Conservation (phyloP, 768 basidiomycete species). For the Melanogaster broomeanus region DNA sequence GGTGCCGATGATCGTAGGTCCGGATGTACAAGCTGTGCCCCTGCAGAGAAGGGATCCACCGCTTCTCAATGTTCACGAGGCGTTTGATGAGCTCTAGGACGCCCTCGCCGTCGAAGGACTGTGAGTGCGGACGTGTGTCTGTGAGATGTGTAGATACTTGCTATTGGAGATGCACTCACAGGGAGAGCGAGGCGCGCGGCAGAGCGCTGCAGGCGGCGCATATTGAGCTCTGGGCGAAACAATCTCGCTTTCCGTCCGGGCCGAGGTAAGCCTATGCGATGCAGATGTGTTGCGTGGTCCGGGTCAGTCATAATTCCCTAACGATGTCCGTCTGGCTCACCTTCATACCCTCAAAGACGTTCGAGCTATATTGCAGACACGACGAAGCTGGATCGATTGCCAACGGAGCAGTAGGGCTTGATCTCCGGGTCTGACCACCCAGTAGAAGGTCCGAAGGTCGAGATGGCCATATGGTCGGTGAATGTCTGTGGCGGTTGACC, state of each 20-base stretch:
- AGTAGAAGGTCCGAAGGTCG: constrained; percentile 56
- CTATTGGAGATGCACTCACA: constrained; percentile 35
- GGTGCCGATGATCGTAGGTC: constrained; percentile 66
- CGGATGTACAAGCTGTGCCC: constrained; percentile 89
- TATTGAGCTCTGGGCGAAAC: constrained; percentile 85
- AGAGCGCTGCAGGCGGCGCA: constrained; percentile 75
- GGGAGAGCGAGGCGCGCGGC: constrained; percentile 74
- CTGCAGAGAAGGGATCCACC: constrained; percentile 78
- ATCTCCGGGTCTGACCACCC: constrained; percentile 78
- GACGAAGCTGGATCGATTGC: constrained; percentile 55
- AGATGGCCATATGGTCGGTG: constrained; percentile 79
- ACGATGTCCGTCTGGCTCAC: constrained; percentile 32
- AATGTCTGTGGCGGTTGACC: constrained; percentile 41
- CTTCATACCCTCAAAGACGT: constrained; percentile 70
- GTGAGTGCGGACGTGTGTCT: constrained; percentile 1
- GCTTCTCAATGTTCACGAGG: constrained; percentile 68
- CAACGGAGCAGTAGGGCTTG: constrained; percentile 66
- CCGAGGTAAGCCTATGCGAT: constrained; percentile 61
- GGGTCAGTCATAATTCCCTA: background rate
- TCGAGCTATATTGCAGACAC: constrained; percentile 62
- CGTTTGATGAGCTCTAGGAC: constrained; percentile 59
- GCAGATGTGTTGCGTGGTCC: no score
- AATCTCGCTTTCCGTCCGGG: constrained; percentile 71
- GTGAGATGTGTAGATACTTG: constrained; percentile 18
- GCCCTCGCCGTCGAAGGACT: constrained; percentile 47